A percentile compares a stretch with the other conserved stretches of the same genome.
Evolutionary conservation across 148 eudicot genomes (phyloP).

Genomic region (Nyssa sinensis): DNA sequence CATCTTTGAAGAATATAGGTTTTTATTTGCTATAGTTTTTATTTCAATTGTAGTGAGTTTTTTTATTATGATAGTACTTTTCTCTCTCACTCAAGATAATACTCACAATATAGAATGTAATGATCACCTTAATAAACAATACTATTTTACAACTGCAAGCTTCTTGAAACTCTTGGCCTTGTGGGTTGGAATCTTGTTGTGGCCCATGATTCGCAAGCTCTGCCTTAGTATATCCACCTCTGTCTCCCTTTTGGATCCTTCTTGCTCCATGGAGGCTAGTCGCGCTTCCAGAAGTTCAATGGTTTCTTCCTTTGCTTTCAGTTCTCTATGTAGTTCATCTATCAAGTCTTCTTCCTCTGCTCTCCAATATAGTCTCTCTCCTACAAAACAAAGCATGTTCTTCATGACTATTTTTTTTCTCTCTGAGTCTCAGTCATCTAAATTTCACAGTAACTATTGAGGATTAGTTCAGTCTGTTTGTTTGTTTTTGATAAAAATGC

Average conservation of each 20-base stretch:
- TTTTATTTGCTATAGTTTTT: no score
- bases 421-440: neutral
- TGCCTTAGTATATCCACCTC: conserved; percentile 70
- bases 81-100: no score
- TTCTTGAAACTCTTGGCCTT: conserved; percentile 18
- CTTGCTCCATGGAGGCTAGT: conserved; percentile 49
- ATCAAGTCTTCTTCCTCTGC: conserved; percentile 40
- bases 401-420: neutral
- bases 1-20: no score
- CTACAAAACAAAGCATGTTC: conserved; percentile 11
- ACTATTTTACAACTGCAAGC: conserved; percentile 11
- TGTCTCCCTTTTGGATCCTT: conserved; percentile 45
- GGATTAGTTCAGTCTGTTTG: no score
- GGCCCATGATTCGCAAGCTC: conserved; percentile 65
- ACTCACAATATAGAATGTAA: neutral
- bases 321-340: conserved; percentile 50
- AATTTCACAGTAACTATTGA: neutral
- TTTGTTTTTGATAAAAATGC: no score
- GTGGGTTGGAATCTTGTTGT: conserved; percentile 29
- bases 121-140: no score
- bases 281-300: conserved; percentile 42
- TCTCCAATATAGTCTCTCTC: conserved; percentile 44
- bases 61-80: no score
- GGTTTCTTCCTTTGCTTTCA: conserved; percentile 56
- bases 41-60: no score